These are phyloP conservation scores for Chrysosphaeria jannelii DNA, from an alignment of 2,329 filamentous ascomycete species.

Conservation along the genomic window DNA sequence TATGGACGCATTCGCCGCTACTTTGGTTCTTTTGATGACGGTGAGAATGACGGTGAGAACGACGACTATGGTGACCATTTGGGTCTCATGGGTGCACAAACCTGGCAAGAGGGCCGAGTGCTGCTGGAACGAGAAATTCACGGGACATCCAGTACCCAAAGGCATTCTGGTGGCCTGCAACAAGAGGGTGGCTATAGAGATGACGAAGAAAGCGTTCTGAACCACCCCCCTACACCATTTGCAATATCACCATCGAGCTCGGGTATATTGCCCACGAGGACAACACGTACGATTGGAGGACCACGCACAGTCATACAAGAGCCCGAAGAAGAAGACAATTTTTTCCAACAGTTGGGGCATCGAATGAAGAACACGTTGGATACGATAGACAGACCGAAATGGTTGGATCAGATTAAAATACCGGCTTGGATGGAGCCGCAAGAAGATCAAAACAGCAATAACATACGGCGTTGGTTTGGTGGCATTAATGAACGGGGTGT, in stretches of 20 bases:
- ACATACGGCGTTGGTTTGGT: conserved; percentile 26
- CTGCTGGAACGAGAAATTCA: conserved; percentile 68
- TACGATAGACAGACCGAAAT: conserved; percentile 48
- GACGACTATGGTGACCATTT: too few relatives aligned
- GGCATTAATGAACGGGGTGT: too few relatives aligned
- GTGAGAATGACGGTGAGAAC: conserved; percentile 35
- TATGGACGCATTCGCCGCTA: conserved; percentile 54
- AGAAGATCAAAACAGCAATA: conserved; percentile 4
- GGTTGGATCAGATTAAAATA: conserved; percentile 42
- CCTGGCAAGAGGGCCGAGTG: conserved; percentile 74
- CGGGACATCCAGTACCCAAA: conserved; percentile 24
- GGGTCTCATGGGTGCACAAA: conserved; percentile 33
- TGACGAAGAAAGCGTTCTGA: conserved; percentile 1
- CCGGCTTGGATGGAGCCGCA: conserved; percentile 7
- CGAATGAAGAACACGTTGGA: conserved; percentile 83
- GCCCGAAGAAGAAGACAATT: conserved; percentile 48
- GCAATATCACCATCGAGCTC: conserved; percentile 10
- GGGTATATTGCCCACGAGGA: conserved; percentile 4
- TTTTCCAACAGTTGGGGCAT: conserved; percentile 60
- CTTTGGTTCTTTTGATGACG: conserved; percentile 40
- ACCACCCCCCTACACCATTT: conserved; percentile 10
- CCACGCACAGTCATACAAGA: too few relatives aligned
- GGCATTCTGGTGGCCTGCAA: conserved; percentile 16
- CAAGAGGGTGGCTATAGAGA: conserved; percentile 5
- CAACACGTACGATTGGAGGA: conserved; percentile 17